Evolutionary conservation across 495 filamentous ascomycete species (phyloP).

Genomic region (Venustampulla echinocandica): DNA sequence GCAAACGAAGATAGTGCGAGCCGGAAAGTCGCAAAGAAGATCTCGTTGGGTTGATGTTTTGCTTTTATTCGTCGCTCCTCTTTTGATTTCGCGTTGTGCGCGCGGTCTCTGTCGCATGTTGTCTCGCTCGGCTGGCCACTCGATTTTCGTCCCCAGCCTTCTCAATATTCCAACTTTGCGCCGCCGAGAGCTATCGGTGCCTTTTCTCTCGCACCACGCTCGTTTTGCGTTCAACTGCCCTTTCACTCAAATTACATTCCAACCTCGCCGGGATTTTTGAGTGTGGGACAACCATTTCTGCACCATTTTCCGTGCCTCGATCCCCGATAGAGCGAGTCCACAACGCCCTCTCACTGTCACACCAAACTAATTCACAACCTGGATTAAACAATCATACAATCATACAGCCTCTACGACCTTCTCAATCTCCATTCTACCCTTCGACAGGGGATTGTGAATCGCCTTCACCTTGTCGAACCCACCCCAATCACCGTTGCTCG

Average conservation of each 20-base stretch:
- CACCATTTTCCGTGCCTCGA: neutral
- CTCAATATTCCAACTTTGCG: neutral
- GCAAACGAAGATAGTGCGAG: neutral
- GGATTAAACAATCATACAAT: neutral
- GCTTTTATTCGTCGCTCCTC: no score
- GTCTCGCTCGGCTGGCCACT: neutral
- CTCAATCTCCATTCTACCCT: neutral
- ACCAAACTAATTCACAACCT: neutral
- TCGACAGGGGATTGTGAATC: constrained; percentile 5
- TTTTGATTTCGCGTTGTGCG: neutral
- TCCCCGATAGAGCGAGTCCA: constrained; percentile 1
- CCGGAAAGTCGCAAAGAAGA: neutral
- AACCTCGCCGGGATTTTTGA: neutral
- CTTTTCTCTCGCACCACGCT: neutral
- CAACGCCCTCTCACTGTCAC: constrained; percentile 1
- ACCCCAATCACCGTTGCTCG: neutral
- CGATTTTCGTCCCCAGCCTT: neutral
- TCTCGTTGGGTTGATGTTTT: no score
- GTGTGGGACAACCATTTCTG: neutral
- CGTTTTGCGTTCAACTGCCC: neutral
- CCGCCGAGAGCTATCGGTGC: neutral
- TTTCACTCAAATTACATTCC: neutral
- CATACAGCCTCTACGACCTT: constrained; percentile 3
- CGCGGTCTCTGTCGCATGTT: neutral
- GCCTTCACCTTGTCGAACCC: constrained; percentile 20